Evolutionary conservation across 2,329 filamentous ascomycete genomes (phyloP), one percentile per base, ranked within the genome.

Genomic region (Beauveria brongniartii): DNA sequence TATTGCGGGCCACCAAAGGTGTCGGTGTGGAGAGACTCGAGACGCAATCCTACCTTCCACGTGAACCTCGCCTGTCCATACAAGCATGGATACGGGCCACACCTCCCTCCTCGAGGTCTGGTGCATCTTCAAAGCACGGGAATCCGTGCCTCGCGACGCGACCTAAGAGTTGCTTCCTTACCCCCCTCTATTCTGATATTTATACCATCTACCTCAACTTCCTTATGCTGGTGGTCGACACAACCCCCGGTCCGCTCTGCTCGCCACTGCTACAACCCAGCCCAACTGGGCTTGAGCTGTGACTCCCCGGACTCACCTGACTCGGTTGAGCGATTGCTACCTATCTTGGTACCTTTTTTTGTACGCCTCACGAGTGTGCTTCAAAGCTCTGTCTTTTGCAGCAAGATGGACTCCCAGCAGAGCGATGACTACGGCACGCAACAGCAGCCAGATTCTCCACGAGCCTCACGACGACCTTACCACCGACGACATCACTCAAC

Each of bases 401-500:
- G 9, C 51, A 30, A 28, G 18, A 75, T 75, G 73, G 65, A 70
- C 43, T 69, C 72, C 61, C 65, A 66, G 47, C 68, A 69, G 54
- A 64, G 65, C 47, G 67, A 69, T 34, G 62, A 62, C 30, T 51
- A 65, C 55, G 62, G 64, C 55, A 74, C 72, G 18, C 70, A 70
- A n/a, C 56, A 59, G 40, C 47, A 52, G 63, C 72, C 73, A 48
- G 64, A 69, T 10, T 75, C 73, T 5, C 74, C 73, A 22, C 66
- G 65, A n/a, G 64, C 69, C 12, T 63, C 62, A 40, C 72, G 73
- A 50, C 69, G 72, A 24, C 68, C 68, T 9, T 61, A 61, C 52
- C 58, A 66, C 41, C 50, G 63, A 24, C 68, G 70, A 22, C 65
- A 69, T 28, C 65, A 67, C 48, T 72, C 73, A 9, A 63, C 65